These are phyloP conservation scores for Ganoderma leucocontextum DNA, from an alignment of 1,284 basidiomycete species.

Conservation along the genomic window DNA sequence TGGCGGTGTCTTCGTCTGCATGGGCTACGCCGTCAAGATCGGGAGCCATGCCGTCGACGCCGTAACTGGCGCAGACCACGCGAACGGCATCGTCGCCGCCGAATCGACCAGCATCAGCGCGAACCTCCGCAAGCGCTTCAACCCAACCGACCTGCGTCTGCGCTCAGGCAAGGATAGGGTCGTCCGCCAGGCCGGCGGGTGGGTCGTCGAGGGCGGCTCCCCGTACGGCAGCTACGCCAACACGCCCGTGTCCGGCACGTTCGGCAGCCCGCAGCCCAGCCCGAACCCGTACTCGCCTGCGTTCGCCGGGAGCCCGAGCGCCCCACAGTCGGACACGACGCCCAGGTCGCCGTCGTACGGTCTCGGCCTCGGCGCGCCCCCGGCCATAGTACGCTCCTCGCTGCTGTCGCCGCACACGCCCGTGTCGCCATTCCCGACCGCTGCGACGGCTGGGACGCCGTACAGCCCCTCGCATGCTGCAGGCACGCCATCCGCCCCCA, in stretches of 20 bases:
- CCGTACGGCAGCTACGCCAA: constrained; percentile 49
- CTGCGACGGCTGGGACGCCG: constrained; percentile 38
- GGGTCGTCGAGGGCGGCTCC: constrained; percentile 53
- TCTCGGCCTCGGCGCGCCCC: constrained; percentile 45
- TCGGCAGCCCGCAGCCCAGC: constrained; percentile 43
- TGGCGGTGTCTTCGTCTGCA: constrained; percentile 85
- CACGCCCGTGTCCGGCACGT: constrained; percentile 47
- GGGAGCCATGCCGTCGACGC: constrained; percentile 71
- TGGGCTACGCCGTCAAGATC: constrained; percentile 78
- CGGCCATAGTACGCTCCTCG: constrained; percentile 23
- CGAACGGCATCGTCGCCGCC: constrained; percentile 67
- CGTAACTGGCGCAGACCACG: constrained; percentile 68
- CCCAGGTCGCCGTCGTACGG: constrained; percentile 37
- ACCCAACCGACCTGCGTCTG: constrained; percentile 53
- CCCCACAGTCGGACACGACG: constrained; percentile 37
- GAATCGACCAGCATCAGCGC: constrained; percentile 62
- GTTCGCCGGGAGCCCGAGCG: constrained; percentile 37
- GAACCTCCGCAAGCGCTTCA: constrained; percentile 54
- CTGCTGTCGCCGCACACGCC: constrained; percentile 23
- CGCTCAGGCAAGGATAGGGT: constrained; percentile 45
- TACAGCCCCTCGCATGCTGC: constrained; percentile 26
- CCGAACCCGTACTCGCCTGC: constrained; percentile 36
- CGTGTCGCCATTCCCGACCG: constrained; percentile 33
- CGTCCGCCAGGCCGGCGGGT: constrained; percentile 51
- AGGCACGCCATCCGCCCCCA: constrained; percentile 32